phyloP scores from a whole-genome alignment of 257 asterid species.

The Fraxinus quadrangulata region DNA sequence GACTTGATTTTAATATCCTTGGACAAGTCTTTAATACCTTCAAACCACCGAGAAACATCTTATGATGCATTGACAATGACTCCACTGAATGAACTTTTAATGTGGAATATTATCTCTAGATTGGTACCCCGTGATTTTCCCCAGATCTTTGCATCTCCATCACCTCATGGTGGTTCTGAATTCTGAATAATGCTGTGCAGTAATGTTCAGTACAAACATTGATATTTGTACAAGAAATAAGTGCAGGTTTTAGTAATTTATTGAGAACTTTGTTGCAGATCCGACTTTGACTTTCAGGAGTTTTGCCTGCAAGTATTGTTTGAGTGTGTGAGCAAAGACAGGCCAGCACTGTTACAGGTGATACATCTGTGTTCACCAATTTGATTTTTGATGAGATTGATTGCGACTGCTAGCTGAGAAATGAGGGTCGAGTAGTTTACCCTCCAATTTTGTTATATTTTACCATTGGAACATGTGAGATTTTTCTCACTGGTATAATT shows the following conservation, averaged over 20 bases:
- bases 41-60: background rate
- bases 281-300: conserved; percentile 76
- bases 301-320: conserved; percentile 90
- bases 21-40: background rate
- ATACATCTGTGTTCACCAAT: conserved; percentile 3
- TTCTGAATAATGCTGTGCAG: background rate
- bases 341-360: conserved; percentile 92
- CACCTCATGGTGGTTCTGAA: background rate
- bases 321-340: conserved; percentile 98
- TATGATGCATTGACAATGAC: background rate
- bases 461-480: background rate
- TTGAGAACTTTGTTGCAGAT: conserved; percentile 52
- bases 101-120: background rate
- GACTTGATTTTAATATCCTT: background rate
- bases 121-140: background rate
- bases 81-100: background rate
- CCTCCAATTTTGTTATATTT: background rate
- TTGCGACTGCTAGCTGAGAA: background rate
- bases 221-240: conserved; percentile 9
- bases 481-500: background rate
- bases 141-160: background rate
- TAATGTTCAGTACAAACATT: background rate
- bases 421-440: conserved; percentile 5
- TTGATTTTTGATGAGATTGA: background rate
- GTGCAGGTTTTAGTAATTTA: conserved; percentile 6